Evolutionary conservation across 2,329 filamentous ascomycete genomes (phyloP).

Genomic region (Neoarthrinium moseri): DNA sequence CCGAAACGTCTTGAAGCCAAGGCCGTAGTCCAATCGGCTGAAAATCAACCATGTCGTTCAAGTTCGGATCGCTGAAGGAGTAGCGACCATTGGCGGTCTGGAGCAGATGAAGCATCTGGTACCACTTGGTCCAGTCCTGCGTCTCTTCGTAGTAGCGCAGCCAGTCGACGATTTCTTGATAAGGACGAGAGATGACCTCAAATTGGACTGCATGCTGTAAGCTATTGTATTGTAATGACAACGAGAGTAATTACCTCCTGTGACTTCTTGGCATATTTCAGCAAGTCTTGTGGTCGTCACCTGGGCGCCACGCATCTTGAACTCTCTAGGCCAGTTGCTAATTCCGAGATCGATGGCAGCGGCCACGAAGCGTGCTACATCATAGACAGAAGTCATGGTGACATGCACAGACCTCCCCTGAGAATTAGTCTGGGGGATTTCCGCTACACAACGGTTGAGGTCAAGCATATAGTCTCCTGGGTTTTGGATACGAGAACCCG

Average conservation of each 20-base stretch:
- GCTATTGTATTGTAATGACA: slow-evolving; percentile 24
- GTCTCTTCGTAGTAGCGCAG: slow-evolving; percentile 42
- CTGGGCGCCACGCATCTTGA: slow-evolving; percentile 67
- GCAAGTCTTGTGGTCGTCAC: slow-evolving; percentile 61
- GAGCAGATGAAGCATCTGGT: slow-evolving; percentile 60
- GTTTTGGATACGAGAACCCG: slow-evolving; percentile 48
- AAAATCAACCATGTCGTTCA: slow-evolving; percentile 52
- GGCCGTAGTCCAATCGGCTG: slow-evolving; percentile 49
- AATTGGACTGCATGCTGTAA: slow-evolving; percentile 30
- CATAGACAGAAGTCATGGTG: slow-evolving; percentile 67
- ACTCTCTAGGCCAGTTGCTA: slow-evolving; percentile 64
- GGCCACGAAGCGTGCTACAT: slow-evolving; percentile 69
- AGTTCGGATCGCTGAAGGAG: slow-evolving; percentile 58
- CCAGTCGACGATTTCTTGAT: slow-evolving; percentile 39
- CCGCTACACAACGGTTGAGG: slow-evolving; percentile 54
- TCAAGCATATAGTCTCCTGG: slow-evolving; percentile 69
- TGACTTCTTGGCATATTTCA: slow-evolving; percentile 43
- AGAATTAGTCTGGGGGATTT: slow-evolving; percentile 56
- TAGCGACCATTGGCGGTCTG: slow-evolving; percentile 69
- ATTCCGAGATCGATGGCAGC: slow-evolving; percentile 64
- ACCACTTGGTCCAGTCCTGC: slow-evolving; percentile 47
- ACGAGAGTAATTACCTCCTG: slow-evolving; percentile 40
- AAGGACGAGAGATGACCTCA: slow-evolving; percentile 34
- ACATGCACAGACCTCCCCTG: slow-evolving; percentile 52
- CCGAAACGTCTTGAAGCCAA: slow-evolving; percentile 54